phyloP scores from a whole-genome alignment of 2,329 filamentous ascomycete genomes.

The Talaromyces funiculosus region DNA sequence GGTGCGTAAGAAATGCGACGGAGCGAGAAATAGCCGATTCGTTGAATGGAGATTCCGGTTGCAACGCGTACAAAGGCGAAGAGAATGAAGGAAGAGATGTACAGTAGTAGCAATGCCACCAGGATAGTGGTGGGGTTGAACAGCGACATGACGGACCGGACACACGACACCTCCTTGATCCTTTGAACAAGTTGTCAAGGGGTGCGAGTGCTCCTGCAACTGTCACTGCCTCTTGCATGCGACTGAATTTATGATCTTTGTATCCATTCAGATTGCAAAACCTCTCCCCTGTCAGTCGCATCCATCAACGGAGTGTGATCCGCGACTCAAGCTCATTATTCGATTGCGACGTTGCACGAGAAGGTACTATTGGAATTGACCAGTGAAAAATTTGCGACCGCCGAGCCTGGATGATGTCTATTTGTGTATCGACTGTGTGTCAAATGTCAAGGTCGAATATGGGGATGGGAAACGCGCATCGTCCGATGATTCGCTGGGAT shows the following conservation, averaged over 20 bases:
- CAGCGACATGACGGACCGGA: slow-evolving; percentile 37
- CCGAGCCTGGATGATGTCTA: not conserved
- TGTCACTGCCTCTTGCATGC: not conserved
- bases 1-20: slow-evolving; percentile 86
- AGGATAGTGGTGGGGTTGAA: slow-evolving; percentile 71
- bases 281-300: not conserved
- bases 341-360: not conserved
- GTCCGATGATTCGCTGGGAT: not conserved
- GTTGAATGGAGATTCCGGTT: slow-evolving; percentile 91
- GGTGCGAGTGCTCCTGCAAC: not conserved
- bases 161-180: not conserved
- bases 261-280: slow-evolving; percentile 11
- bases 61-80: slow-evolving; percentile 89
- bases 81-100: slow-evolving; percentile 85
- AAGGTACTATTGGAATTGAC: not conserved
- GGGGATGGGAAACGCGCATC: slow-evolving; percentile 2
- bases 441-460: not conserved
- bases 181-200: not conserved
- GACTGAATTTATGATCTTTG: not conserved
- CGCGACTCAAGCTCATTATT: slow-evolving; percentile 3
- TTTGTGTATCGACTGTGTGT: not conserved
- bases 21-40: slow-evolving; percentile 86
- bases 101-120: slow-evolving; percentile 76
- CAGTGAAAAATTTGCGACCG: not conserved
- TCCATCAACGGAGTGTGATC: not conserved